Evolutionary conservation across 2,329 filamentous ascomycete genomes (phyloP).

Genomic region (Helicocarpus griseus): DNA sequence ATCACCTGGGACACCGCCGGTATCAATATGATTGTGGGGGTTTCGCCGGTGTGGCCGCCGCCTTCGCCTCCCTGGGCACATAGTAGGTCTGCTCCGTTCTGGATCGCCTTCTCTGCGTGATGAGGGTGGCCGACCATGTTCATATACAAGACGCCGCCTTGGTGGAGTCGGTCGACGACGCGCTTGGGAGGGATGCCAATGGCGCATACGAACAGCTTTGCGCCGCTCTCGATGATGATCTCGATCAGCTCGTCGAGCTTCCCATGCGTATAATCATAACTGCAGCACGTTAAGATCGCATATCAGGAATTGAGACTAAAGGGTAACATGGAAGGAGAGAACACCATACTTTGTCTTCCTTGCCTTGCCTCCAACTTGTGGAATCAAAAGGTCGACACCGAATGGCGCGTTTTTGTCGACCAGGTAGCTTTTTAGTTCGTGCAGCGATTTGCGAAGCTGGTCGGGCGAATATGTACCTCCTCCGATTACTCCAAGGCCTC

Average conservation of each 20-base stretch:
- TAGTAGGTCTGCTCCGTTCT: slow-evolving; percentile 88
- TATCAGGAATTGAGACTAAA: neutral
- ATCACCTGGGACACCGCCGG: slow-evolving; percentile 78
- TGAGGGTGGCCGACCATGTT: slow-evolving; percentile 99
- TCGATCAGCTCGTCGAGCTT: slow-evolving; percentile 85
- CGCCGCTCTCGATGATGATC: slow-evolving; percentile 85
- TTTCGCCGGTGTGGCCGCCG: slow-evolving; percentile 90
- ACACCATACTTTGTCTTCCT: slow-evolving; percentile 74
- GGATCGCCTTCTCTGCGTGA: slow-evolving; percentile 93
- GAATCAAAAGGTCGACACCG: slow-evolving; percentile 84
- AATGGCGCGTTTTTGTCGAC: slow-evolving; percentile 89
- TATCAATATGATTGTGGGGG: slow-evolving; percentile 85
- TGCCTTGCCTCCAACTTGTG: slow-evolving; percentile 87
- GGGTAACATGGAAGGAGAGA: too few relatives aligned
- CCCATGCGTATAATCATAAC: slow-evolving; percentile 99
- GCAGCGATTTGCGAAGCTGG: slow-evolving; percentile 91
- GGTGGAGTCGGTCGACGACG: slow-evolving; percentile 85
- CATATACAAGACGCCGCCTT: slow-evolving; percentile 86
- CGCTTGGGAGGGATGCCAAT: slow-evolving; percentile 85
- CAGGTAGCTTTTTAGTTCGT: slow-evolving; percentile 82
- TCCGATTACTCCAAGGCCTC: slow-evolving; percentile 91
- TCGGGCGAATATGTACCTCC: slow-evolving; percentile 88
- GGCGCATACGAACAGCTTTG: slow-evolving; percentile 90
- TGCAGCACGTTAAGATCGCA: slow-evolving; percentile 31
- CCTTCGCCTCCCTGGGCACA: slow-evolving; percentile 97